Base-by-base conservation (phyloP, 2,329 filamentous ascomycete genomes). In the Ceratocystis lukuohia region DNA sequence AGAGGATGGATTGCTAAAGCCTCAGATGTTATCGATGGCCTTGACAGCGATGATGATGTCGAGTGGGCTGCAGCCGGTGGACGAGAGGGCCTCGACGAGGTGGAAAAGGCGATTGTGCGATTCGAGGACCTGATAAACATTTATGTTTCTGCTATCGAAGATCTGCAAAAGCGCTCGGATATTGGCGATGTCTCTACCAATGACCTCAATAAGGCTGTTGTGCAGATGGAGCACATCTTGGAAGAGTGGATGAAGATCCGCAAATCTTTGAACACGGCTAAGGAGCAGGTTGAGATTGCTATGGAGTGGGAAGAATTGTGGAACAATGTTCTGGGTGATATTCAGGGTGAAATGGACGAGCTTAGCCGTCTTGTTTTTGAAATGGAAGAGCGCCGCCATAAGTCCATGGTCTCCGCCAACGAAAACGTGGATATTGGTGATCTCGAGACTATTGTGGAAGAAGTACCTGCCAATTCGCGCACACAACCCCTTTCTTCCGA, bases 281-380 rank as follows among this genome's bases (percentile, higher is more conserved):
- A 96, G 74, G 84, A 84, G 61, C 93, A 97, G 73, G 93, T 99
- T 20, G 94, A 97, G 75, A 86, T 96, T 67, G 94, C 94, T 61
- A 96, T 97, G 91, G 94, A 99, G 73, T 99, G 93, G 93, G 92
- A 96, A 75, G 92, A 97, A 76, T 80, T 99, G 45, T 97, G 94
- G 93, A 91, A 91, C 71, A 90, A 84, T 69, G 93, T 97, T 2
- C 80, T 99, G 2, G 93, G 92, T 57, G 93, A 97, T 74, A 96
- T 97, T 69, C 89, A 92, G 64, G 85, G 87, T 69, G 94, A 99
- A 76, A 87, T 85, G 76, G 89, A 94, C 70, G 86, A 88, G 57
- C 80, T 96, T 17, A 85, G 84, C 72, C 82, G 88, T 48, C 78
- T 96, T 61, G 89, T 97, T 37, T 97, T 97, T 72, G 92, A 97